Evolutionary conservation across 306 rosid species (phyloP).

Genomic region (Cyclanthera cordifolia): DNA sequence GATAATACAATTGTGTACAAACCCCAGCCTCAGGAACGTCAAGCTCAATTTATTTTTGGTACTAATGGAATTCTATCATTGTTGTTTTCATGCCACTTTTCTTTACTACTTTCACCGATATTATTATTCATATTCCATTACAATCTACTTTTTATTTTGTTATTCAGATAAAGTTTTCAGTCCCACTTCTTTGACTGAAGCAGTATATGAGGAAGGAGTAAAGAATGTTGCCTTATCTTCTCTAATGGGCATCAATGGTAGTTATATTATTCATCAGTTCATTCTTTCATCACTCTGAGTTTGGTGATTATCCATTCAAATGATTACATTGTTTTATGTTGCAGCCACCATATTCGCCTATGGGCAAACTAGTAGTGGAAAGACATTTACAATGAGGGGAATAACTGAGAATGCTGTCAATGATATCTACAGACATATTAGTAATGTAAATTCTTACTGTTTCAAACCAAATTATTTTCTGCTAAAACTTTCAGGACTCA

Average conservation of each 20-base stretch:
- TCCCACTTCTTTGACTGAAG: conserved; percentile 52
- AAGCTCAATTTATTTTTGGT: conserved; percentile 77
- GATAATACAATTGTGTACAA: conserved; percentile 58
- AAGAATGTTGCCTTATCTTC: conserved; percentile 89
- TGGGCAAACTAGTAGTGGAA: conserved; percentile 99
- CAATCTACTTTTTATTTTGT: neutral
- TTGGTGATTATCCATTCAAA: neutral
- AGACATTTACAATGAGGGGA: conserved; percentile 97
- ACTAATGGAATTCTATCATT: conserved; percentile 14
- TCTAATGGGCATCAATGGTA: conserved; percentile 92
- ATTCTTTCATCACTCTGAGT: neutral
- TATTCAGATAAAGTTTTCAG: conserved; percentile 82
- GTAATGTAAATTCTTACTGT: conserved; percentile 48
- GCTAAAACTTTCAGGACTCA: neutral
- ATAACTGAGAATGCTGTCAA: conserved; percentile 94
- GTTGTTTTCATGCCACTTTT: neutral
- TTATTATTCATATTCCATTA: neutral
- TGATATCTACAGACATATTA: conserved; percentile 79
- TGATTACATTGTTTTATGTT: conserved; percentile 5
- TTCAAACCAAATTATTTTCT: conserved; percentile 10
- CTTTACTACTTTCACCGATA: neutral
- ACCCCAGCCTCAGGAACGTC: conserved; percentile 58
- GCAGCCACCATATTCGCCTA: conserved; percentile 95
- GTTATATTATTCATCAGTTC: neutral
- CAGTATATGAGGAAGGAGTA: conserved; percentile 93